Evolutionary conservation across 139 green algal species (phyloP), one percentile per base, ranked within the genome.

Genomic region (Eudorina sp.): DNA sequence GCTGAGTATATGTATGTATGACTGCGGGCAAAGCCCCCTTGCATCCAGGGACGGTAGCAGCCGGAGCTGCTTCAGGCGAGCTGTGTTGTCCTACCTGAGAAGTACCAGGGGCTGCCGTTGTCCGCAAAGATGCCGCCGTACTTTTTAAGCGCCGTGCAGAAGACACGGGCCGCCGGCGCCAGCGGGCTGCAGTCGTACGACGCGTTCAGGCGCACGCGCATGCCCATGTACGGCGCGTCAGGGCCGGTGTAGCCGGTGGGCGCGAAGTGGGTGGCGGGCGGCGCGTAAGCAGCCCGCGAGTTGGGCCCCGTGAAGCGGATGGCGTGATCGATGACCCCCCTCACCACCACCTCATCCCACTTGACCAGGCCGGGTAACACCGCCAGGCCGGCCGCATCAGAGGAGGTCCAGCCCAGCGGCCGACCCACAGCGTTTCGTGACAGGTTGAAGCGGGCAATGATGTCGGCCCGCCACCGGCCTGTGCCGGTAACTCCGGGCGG

Each of bases 111-210:
- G 2, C 53, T 77, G 69, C 90, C 90, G 48, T 90, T 89, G 62
- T 93, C 90, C 9, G 90, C 88, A 46, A 93, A 83, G 40, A 93
- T 90, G 13, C 82, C 73, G 48, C 84, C 90, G 73, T 90, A 92
- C 78, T 75, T 84, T 62, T 93, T 74, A 34, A 93, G 69, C 1
- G 90, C 90, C 48, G 40, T 53, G 34, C 89, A 90, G 18, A 93
- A 53, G 1, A 92, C 64, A 13, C 64, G 72, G 13, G 88, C 85
- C 23, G 58, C 74, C 27, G 7, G 74, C 55, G 23, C 16, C 58
- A 89, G 73, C 19, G n/a, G 60, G 38, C 19, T 27, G 83, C 84
- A 91, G 46, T 86, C 53, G 70, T 79, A 93, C 7, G 3, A 34
- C 8, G 74, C 79, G 14, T 80, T 83, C 16, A 93, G 90, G 18